Evolutionary conservation across 192 early-diverging fungal species (phyloP).

Genomic region (Obelidium mucronatum): DNA sequence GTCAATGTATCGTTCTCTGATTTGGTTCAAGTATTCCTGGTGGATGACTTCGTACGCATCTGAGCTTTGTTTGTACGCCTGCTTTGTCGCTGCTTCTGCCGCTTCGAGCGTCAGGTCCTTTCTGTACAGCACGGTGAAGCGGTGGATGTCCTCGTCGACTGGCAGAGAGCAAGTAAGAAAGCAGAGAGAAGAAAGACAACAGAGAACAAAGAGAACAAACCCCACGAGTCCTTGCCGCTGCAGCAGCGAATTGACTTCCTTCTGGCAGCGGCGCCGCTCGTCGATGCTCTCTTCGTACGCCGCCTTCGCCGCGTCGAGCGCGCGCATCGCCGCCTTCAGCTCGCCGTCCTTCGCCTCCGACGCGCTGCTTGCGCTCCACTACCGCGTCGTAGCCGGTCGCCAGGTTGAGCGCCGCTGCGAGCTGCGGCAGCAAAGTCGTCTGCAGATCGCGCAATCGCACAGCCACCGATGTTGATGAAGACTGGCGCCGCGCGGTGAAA

Average conservation of each 20-base stretch:
- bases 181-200: no score
- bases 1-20: constrained; percentile 62
- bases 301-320: constrained; percentile 40
- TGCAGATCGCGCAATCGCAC: not conserved
- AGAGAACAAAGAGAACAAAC: not conserved
- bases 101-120: constrained; percentile 51
- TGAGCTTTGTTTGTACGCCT: constrained; percentile 39
- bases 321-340: constrained; percentile 35
- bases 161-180: no score
- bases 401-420: constrained; percentile 33
- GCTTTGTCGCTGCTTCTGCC: constrained; percentile 44
- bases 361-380: constrained; percentile 41
- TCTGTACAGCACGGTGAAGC: constrained; percentile 53
- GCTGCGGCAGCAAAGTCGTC: not conserved
- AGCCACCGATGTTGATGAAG: not conserved
- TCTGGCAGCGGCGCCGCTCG: constrained; percentile 49
- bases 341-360: constrained; percentile 39
- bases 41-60: constrained; percentile 51
- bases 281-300: constrained; percentile 58
- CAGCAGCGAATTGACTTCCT: constrained; percentile 53
- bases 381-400: constrained; percentile 51
- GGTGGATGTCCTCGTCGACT: constrained; percentile 47
- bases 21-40: constrained; percentile 52
- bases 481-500: not conserved
- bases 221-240: constrained; percentile 53